phyloP scores from a whole-genome alignment of 768 basidiomycete genomes.

The Amyloporia xantha region DNA sequence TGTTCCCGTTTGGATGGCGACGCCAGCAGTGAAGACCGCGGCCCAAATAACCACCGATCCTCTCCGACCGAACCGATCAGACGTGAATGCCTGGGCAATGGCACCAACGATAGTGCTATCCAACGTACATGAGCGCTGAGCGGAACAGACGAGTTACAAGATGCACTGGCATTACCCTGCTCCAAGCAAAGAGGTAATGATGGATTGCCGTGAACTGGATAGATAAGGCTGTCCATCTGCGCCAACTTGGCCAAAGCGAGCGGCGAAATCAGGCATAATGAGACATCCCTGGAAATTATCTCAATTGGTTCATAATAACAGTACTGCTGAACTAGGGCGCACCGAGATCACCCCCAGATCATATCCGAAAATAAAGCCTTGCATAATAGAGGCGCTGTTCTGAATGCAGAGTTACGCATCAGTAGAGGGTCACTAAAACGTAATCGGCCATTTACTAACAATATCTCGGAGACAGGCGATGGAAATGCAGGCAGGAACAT shows the following conservation, averaged over 20 bases:
- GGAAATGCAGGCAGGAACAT: not conserved
- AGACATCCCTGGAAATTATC: conserved; percentile 50
- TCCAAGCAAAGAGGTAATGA: conserved; percentile 73
- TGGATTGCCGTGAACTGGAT: conserved; percentile 59
- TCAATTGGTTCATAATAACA: not conserved
- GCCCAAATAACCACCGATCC: conserved; percentile 76
- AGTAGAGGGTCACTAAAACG: not conserved
- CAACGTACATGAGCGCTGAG: too few relatives aligned
- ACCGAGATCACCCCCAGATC: conserved; percentile 76
- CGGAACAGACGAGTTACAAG: not conserved
- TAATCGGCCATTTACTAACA: not conserved
- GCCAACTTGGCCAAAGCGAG: conserved; percentile 54
- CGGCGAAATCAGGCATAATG: conserved; percentile 73
- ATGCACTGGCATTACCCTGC: conserved; percentile 50
- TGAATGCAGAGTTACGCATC: not conserved
- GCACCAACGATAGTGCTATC: conserved; percentile 39
- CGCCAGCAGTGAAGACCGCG: conserved; percentile 62
- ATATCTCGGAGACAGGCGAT: not conserved
- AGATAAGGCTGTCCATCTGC: conserved; percentile 43
- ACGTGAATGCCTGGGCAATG: conserved; percentile 64
- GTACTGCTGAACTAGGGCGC: conserved; percentile 14
- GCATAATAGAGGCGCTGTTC: not conserved
- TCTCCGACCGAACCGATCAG: conserved; percentile 66
- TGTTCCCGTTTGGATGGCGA: conserved; percentile 65
- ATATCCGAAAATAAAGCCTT: conserved; percentile 67